These are phyloP conservation scores for Zostera marina DNA, from an alignment of 116 monocot species.

Conservation along the genomic window DNA sequence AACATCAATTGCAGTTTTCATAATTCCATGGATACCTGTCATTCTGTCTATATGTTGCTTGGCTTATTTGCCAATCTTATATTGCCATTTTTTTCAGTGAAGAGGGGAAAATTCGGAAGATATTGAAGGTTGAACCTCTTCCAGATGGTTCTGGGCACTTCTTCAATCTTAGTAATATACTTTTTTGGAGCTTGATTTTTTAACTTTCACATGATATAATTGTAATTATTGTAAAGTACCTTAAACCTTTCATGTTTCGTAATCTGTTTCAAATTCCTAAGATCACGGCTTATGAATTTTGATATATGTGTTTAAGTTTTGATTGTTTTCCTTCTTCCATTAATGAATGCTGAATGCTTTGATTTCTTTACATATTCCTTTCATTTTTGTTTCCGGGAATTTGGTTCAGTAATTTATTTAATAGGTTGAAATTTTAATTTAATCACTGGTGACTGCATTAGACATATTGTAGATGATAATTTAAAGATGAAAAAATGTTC, in stretches of 20 bases:
- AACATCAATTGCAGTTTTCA: not conserved
- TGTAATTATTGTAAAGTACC: too few species aligned
- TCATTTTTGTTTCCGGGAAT: too few species aligned
- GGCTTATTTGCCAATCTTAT: not conserved
- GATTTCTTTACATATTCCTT: too few species aligned
- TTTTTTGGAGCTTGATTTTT: not conserved
- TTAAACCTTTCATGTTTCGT: not conserved
- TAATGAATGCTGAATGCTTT: too few species aligned
- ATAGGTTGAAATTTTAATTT: too few species aligned
- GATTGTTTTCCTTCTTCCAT: too few species aligned
- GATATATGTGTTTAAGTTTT: too few species aligned
- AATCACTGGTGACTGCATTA: too few species aligned
- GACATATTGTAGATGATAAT: too few species aligned
- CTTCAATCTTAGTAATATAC: constrained; percentile 62
- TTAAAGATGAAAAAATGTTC: too few species aligned
- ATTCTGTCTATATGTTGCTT: not conserved
- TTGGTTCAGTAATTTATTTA: too few species aligned
- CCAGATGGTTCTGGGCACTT: constrained; percentile 83
- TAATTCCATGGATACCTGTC: not conserved
- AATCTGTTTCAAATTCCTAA: not conserved
- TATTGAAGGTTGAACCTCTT: constrained; percentile 85
- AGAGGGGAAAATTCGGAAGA: constrained; percentile 83
- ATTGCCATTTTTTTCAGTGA: constrained; percentile 36
- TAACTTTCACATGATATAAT: not conserved
- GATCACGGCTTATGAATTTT: too few species aligned